Evolutionary conservation across 495 filamentous ascomycete genomes (phyloP), one percentile per base, ranked within the genome.

Genomic region (Tuber magnatum): DNA sequence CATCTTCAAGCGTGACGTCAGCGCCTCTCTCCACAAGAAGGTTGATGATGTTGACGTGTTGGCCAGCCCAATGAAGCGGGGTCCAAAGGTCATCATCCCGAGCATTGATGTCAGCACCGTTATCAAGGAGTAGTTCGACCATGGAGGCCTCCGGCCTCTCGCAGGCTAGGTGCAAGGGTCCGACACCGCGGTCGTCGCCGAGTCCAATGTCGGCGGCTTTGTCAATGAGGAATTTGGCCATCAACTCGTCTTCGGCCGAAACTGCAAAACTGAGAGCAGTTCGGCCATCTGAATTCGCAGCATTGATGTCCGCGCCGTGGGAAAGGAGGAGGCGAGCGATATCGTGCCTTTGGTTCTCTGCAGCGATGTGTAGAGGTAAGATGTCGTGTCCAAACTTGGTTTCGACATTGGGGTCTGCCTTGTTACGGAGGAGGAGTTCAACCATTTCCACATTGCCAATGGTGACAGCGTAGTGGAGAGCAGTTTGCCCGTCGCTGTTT

Each of bases 381-480:
- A 6, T 65, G 56, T 18, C 5, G 4, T 18, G 28, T 32, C 28
- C 56, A 14, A 35, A 65, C 56, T 65, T 65, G 56, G 28, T 28
- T 65, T 35, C 14, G 14, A 56, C 70, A 8, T 84, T 72, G 6
- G 78, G 72, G 10, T 80, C 70, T 1, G 84, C 82, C 3, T 77
- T 80, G 61, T 80, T 80, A n/a, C 83, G 74, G 14, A 86, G 70
- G 24, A 86, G 73, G 7, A 81, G 40, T 24, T 76, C 70, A 20
- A 79, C 70, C 35, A 86, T 71, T 24, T 76, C 41, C 22, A 76
- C 71, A 42, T 83, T 79, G 10, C 80, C 77, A n/a, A 73, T 73
- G 28, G 70, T 71, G 22, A 78, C 75, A 42, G 82, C 84, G 24
- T 83, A 75, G 77, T 86, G 85, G 9, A 87, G 77, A 6, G 81